Percentiles rank a stretch among this genome's conserved stretches.
phyloP scores from a whole-genome alignment of 2,329 filamentous ascomycete species.

The Amauroascus niger region DNA sequence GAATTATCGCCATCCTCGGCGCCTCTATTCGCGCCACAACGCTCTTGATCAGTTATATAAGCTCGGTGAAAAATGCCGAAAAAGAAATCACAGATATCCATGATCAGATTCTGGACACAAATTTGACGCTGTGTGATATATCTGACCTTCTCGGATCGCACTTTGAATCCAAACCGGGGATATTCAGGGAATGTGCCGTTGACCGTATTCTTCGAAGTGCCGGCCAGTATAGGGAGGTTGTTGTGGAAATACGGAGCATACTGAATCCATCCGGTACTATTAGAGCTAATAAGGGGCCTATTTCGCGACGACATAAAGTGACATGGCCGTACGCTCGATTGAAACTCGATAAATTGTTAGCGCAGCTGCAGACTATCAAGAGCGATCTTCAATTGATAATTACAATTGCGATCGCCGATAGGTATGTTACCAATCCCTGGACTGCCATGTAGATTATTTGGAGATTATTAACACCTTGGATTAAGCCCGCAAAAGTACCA shows the following conservation, averaged over 20 bases:
- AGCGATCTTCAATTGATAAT: slow-evolving; percentile 12
- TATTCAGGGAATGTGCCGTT: neutral
- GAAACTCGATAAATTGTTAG: slow-evolving; percentile 13
- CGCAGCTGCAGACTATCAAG: slow-evolving; percentile 15
- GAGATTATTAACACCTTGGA: neutral
- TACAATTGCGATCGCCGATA: slow-evolving; percentile 13
- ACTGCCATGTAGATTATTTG: neutral
- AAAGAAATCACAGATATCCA: slow-evolving; percentile 8
- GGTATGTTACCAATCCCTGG: neutral
- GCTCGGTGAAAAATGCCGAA: slow-evolving; percentile 13
- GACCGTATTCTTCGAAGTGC: slow-evolving; percentile 10
- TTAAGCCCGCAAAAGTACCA: neutral
- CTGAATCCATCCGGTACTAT: neutral
- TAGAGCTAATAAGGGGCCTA: slow-evolving; percentile 10
- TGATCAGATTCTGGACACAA: slow-evolving; percentile 14
- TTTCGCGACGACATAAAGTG: slow-evolving; percentile 11
- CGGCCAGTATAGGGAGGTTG: slow-evolving; percentile 9
- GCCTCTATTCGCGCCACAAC: slow-evolving; percentile 19
- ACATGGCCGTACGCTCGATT: slow-evolving; percentile 16
- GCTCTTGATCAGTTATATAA: slow-evolving; percentile 16
- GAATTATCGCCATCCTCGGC: slow-evolving; percentile 14
- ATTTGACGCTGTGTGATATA: slow-evolving; percentile 14
- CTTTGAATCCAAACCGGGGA: neutral
- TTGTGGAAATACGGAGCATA: slow-evolving; percentile 10
- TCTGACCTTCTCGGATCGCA: slow-evolving; percentile 11